Evolutionary conservation across 257 asterid species (phyloP), one percentile per base, ranked within the genome.

Genomic region (Scutellaria galericulata): DNA sequence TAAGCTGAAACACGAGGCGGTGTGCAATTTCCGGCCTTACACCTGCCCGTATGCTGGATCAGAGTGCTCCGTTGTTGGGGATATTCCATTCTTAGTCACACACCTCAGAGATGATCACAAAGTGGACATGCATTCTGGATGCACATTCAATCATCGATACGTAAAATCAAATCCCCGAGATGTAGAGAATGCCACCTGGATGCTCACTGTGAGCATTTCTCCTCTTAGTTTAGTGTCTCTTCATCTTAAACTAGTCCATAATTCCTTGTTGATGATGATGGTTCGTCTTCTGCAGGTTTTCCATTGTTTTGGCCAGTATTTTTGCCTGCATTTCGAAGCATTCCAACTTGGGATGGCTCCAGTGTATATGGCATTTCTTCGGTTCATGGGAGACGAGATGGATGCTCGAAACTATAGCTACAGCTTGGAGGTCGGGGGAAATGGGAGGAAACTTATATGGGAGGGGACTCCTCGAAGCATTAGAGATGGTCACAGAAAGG

Each of bases 81-180:
- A 86, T 35, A 83, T 83, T 22, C 79, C 76, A 3, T 73, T 7
- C 68, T 68, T 86, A 37, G 87, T 86, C 55, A 5, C 82, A 65
- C 90, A 86, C 37, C 70, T 86, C 61, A 71, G 85, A 47, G 88
- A 86, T 15, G 86, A 81, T 61, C 90, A 86, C 81, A 79, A 86
- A 76, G 88, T 86, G 40, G 90, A 86, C 55, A 86, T 86, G 88
- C 90, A 86, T 70, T 83, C 88, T 5, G 90, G 88, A 12, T 86
- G 87, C 83, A 81, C 88, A 3, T 86, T 86, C 52, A 86, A 84
- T 41, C 91, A 86, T 74, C 85, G 91, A 35, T 86, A 86, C 15
- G 91, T 83, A 20, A 86, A 86, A 73, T 81, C 91, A 10, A 86
- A 86, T 70, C 88, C 91, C 7, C 77, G 85, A 37, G 86, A 82